Evolutionary conservation across 1,284 basidiomycete species (phyloP), one percentile per base, ranked within the genome.

Genomic region (Singerocomus inundabilis): DNA sequence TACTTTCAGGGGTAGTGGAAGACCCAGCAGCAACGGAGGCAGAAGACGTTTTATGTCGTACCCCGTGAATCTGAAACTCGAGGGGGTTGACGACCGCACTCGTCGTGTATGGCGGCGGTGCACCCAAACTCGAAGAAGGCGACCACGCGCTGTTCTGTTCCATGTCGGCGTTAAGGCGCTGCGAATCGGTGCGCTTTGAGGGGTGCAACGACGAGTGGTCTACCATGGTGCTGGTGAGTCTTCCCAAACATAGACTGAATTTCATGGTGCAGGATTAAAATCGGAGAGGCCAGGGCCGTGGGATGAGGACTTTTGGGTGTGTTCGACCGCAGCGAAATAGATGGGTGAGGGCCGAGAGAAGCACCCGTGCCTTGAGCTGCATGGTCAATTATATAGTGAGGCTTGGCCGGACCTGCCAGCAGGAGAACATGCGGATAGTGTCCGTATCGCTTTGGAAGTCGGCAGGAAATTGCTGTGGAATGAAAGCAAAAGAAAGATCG

Each of bases 101-200:
- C 21, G 21, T 51, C 47, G 51, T 34, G 21, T 61, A 65, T 37
- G 63, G 60, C 30, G 62, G 60, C 5, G 60, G 64, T 2, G 47
- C 43, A 15, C 34, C 55, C 47, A 33, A 54, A 50, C 36, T 26
- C 21, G 21, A 21, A 12, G 52, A 36, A 16, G 40, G 6, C 21
- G 25, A 12, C 53, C 38, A 51, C 24, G 44, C 39, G 38, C 13
- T 39, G 16, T 31, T 51, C 44, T 49, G 59, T 44, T 50, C 40
- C 4, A 8, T 21, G 15, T 42, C 41, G 44, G 43, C 13, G 16
- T 35, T 41, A 11, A 36, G 33, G 37, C 10, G 24, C 12, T 52
- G 62, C 9, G 50, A 31, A 44, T 51, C 36, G 1, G 25, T 26
- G 18, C 32, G 45, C 32, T 13, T 49, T 37, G 21, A 21, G 21